These are phyloP conservation scores for Paraphaeosphaeria sporulosa DNA, from an alignment of 2,329 filamentous ascomycete genomes.

Conservation along the genomic window DNA sequence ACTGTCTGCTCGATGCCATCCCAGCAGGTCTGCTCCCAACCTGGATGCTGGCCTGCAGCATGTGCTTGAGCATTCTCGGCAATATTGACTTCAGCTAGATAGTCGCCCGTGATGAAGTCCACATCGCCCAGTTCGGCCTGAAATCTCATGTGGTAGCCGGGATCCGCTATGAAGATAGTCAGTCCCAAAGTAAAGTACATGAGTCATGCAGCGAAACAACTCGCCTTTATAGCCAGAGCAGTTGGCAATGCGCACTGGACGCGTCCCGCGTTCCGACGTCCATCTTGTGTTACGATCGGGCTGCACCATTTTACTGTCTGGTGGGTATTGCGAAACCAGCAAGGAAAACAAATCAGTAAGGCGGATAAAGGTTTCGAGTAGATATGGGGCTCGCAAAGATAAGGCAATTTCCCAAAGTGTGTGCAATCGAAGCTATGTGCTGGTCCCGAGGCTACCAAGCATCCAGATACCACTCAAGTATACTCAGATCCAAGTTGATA, in stretches of 20 bases:
- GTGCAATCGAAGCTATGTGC: no score
- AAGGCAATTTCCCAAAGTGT: background rate
- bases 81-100: conserved; percentile 54
- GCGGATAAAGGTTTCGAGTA: background rate
- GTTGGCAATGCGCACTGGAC: conserved; percentile 50
- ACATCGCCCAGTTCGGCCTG: conserved; percentile 47
- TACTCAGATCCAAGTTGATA: background rate
- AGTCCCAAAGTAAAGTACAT: background rate
- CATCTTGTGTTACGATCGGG: conserved; percentile 33
- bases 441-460: no score
- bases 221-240: conserved; percentile 47
- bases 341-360: background rate
- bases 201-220: background rate
- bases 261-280: conserved; percentile 34
- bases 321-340: background rate
- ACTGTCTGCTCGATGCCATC: conserved; percentile 57
- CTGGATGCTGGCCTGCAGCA: conserved; percentile 51
- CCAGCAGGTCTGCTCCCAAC: conserved; percentile 59
- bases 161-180: conserved; percentile 38
- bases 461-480: background rate
- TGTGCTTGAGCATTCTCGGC: conserved; percentile 56
- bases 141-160: conserved; percentile 47
- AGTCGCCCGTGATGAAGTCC: conserved; percentile 53
- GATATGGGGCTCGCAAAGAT: background rate
- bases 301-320: conserved; percentile 20